Evolutionary conservation across 2,329 filamentous ascomycete species (phyloP).

Genomic region (Pseudogymnoascus sp.): DNA sequence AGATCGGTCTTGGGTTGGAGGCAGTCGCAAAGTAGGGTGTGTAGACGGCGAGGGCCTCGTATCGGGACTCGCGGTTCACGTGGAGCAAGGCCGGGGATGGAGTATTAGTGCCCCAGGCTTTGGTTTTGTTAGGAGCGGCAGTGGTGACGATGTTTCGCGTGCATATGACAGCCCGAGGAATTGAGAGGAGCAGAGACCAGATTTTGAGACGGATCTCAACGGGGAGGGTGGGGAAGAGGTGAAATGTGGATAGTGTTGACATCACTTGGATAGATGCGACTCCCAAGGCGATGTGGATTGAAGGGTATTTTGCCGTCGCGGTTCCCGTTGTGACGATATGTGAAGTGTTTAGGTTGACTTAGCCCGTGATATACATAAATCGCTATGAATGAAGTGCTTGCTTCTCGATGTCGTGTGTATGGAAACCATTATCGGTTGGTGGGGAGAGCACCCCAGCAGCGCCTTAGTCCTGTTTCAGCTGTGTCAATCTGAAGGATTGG

Average conservation of each 20-base stretch:
- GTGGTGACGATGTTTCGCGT: slow-evolving; percentile 12
- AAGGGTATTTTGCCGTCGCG: neutral
- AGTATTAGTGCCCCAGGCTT: neutral
- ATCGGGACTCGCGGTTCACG: slow-evolving; percentile 13
- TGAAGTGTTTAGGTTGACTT: neutral
- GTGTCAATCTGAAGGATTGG: neutral
- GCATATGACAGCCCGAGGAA: slow-evolving; percentile 19
- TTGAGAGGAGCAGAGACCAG: slow-evolving; percentile 17
- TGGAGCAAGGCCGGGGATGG: slow-evolving; percentile 11
- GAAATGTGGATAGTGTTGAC: slow-evolving; percentile 18
- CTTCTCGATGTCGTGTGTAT: neutral
- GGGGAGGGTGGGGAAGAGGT: slow-evolving; percentile 23
- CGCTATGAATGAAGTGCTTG: neutral
- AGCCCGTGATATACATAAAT: neutral
- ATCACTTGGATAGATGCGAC: neutral
- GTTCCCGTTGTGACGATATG: neutral
- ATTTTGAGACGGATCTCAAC: slow-evolving; percentile 25
- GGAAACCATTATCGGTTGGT: neutral
- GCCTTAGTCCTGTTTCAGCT: neutral
- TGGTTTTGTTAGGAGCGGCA: slow-evolving; percentile 7
- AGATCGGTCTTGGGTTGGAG: slow-evolving; percentile 16
- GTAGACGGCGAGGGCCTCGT: slow-evolving; percentile 17
- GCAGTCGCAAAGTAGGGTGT: slow-evolving; percentile 16
- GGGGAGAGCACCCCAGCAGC: neutral
- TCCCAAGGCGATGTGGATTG: neutral